phyloP scores from a whole-genome alignment of 768 basidiomycete genomes.

The Mycena sanguinolenta region DNA sequence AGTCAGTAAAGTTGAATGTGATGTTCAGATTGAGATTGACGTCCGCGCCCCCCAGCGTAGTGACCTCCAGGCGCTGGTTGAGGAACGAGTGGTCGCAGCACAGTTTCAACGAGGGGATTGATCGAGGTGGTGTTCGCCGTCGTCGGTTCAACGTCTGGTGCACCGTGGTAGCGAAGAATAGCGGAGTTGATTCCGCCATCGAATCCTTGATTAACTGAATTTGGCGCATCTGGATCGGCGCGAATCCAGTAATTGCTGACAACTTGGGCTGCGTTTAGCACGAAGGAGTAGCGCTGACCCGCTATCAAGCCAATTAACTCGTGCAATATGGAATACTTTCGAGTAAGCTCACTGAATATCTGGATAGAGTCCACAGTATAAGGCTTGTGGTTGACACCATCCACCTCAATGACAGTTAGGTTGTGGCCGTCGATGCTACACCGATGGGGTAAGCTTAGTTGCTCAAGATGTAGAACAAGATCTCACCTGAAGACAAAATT shows the following conservation, averaged over 20 bases:
- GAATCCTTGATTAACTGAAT: slow-evolving; percentile 19
- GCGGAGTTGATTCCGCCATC: slow-evolving; percentile 56
- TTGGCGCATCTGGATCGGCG: slow-evolving; percentile 45
- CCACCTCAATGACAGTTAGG: slow-evolving; percentile 42
- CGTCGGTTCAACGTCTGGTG: slow-evolving; percentile 47
- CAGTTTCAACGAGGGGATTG: slow-evolving; percentile 43
- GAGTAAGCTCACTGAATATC: slow-evolving; percentile 45
- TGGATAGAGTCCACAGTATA: slow-evolving; percentile 53
- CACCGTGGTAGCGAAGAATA: slow-evolving; percentile 54
- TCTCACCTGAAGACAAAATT: slow-evolving; percentile 53
- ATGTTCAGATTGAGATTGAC: slow-evolving; percentile 53
- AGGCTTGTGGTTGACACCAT: slow-evolving; percentile 53
- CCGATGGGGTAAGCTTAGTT: neutral
- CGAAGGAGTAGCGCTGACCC: slow-evolving; percentile 61
- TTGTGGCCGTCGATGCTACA: slow-evolving; percentile 63
- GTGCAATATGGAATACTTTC: slow-evolving; percentile 35
- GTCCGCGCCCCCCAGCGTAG: slow-evolving; percentile 54
- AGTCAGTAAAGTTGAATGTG: slow-evolving; percentile 38
- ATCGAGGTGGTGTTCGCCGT: slow-evolving; percentile 37
- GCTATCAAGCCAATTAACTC: slow-evolving; percentile 24
- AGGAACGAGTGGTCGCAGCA: slow-evolving; percentile 50
- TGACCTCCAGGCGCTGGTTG: slow-evolving; percentile 48
- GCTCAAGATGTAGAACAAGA: neutral
- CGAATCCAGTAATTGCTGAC: slow-evolving; percentile 60
- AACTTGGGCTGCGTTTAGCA: slow-evolving; percentile 52